Base-by-base conservation (phyloP, 495 filamentous ascomycete species). In the Sabuloglossum arenarium region DNA sequence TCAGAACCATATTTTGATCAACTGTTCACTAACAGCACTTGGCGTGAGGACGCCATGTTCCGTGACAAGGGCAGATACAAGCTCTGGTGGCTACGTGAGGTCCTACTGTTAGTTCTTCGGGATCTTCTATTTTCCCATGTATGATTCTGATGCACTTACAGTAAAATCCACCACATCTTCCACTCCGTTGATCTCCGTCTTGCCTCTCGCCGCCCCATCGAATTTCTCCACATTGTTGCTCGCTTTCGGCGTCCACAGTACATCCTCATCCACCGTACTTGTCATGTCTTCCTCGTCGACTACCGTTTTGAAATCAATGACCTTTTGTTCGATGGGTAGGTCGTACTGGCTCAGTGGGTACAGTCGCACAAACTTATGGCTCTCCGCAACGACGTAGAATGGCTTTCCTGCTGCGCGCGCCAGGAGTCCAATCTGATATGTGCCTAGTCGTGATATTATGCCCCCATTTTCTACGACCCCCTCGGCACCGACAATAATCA, bases 401-500 rank as follows among this genome's bases (percentile, higher is more conserved):
- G 84, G 83, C 63, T 86, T 88, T 6, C 78, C 76, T 57, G 81
- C 78, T 3, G 78, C 76, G 60, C 86, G 87, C 43, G 87, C 86
- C 50, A 95, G 71, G 50, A 85, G 68, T 0, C 86, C 88, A 53
- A 97, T 79, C 70, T 96, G 91, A 60, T 85, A 88, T 6, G 91
- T 96, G 24, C 91, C 91, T 73, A 97, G 76, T 50, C 88, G 72
- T 42, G 80, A 88, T 59, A 98, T 85, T 56, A 96, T 81, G 27
- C 90, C 89, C 19, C 91, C 91, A 66, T 96, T 93, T 61, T 93
- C 86, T 42, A 91, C 85, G 21, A 96, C 86, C 49, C 85, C 88
- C 61, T 98, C 91, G n/a, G 88, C 86, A 51, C 91, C 91, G 14
- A 93, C 85, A 51, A 98, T 80, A 0, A 90, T 81, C 61, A 89